phyloP scores from a whole-genome alignment of 2,329 filamentous ascomycete species.

The Alternaria sp. region DNA sequence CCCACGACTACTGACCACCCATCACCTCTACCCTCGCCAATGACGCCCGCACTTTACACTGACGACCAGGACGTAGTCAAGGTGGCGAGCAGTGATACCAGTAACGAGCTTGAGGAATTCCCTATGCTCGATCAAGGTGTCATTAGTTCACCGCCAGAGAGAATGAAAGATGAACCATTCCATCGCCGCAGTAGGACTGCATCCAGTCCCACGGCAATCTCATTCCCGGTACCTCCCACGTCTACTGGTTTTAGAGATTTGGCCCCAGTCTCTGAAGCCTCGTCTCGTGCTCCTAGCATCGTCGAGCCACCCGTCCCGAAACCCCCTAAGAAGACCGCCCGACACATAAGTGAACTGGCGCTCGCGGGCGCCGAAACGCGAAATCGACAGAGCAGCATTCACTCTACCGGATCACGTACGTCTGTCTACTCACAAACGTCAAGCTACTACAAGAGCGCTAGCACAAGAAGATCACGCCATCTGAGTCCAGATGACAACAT shows the following conservation, averaged over 20 bases:
- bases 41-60: constrained; percentile 44
- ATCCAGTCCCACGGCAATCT: constrained; percentile 43
- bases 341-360: constrained; percentile 28
- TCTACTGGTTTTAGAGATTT: constrained; percentile 26
- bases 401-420: constrained; percentile 26
- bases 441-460: constrained; percentile 14
- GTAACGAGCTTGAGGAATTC: constrained; percentile 44
- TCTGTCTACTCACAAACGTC: constrained; percentile 24
- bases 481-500: constrained; percentile 36
- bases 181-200: constrained; percentile 48
- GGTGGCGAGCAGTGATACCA: constrained; percentile 48
- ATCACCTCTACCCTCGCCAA: constrained; percentile 47
- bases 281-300: constrained; percentile 35
- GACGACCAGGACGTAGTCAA: constrained; percentile 46
- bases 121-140: constrained; percentile 33
- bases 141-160: constrained; percentile 33
- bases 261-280: constrained; percentile 32
- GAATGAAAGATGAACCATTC: constrained; percentile 33
- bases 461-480: constrained; percentile 26
- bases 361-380: constrained; percentile 19
- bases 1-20: constrained; percentile 43
- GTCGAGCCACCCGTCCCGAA: constrained; percentile 28
- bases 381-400: constrained; percentile 35
- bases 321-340: constrained; percentile 25
- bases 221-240: constrained; percentile 29